Percentiles rank a stretch among this genome's conserved stretches.
These are phyloP conservation scores for Boletus vinaceobasis DNA, from an alignment of 768 basidiomycete species.

Conservation along the genomic window DNA sequence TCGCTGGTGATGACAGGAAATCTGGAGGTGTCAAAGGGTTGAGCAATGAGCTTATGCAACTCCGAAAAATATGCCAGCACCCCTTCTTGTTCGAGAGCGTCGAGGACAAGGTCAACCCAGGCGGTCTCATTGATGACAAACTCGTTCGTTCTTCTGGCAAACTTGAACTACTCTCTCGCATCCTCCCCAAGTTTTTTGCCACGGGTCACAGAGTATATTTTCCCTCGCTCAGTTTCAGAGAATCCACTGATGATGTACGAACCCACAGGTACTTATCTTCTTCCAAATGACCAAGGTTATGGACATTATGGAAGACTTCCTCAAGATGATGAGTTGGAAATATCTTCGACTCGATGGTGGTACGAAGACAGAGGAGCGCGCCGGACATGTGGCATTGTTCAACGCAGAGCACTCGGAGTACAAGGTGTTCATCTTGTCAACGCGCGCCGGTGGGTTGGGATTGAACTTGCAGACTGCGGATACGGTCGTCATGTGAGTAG, in stretches of 20 bases:
- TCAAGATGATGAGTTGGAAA: slow-evolving; percentile 82
- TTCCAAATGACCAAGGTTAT: slow-evolving; percentile 99
- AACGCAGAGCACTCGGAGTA: slow-evolving; percentile 87
- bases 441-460: slow-evolving; percentile 89
- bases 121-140: slow-evolving; percentile 77
- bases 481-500: slow-evolving; percentile 86
- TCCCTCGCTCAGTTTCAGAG: background rate
- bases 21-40: slow-evolving; percentile 79
- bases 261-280: slow-evolving; percentile 85
- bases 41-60: slow-evolving; percentile 95
- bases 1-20: slow-evolving; percentile 43
- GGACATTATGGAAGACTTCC: slow-evolving; percentile 96
- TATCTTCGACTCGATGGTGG: slow-evolving; percentile 94
- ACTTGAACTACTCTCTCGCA: slow-evolving; percentile 84
- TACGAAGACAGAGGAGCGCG: slow-evolving; percentile 94
- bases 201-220: slow-evolving; percentile 80
- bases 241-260: slow-evolving; percentile 2
- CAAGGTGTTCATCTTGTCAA: slow-evolving; percentile 91
- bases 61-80: slow-evolving; percentile 97
- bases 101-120: slow-evolving; percentile 89
- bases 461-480: slow-evolving; percentile 95
- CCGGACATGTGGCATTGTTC: slow-evolving; percentile 79
- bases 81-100: slow-evolving; percentile 95
- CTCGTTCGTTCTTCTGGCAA: slow-evolving; percentile 88
- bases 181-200: slow-evolving; percentile 92